phyloP scores from a whole-genome alignment of 352 stramenopile genomes.

The Pilasporangium apinafurcum region DNA sequence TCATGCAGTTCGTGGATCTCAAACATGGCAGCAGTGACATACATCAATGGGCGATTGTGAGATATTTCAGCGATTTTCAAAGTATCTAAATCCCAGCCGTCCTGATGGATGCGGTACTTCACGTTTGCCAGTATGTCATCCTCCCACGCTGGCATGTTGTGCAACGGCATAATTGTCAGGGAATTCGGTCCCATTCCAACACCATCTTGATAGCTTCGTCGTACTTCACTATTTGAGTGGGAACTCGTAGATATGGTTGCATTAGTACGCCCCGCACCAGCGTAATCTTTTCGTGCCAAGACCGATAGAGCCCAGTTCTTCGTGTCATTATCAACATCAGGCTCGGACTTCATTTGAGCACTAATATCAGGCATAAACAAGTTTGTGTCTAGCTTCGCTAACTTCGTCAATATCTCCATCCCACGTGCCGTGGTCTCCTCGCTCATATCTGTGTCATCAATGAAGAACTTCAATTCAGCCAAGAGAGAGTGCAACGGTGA shows the following conservation, averaged over 20 bases:
- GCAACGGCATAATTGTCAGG: slow-evolving; percentile 28
- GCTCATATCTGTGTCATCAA: slow-evolving; percentile 64
- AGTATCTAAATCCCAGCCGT: slow-evolving; percentile 70
- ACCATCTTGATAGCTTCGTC: slow-evolving; percentile 49
- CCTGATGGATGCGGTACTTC: slow-evolving; percentile 45
- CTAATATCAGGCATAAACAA: slow-evolving; percentile 77
- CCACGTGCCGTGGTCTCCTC: slow-evolving; percentile 44
- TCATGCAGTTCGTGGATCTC: slow-evolving; percentile 76
- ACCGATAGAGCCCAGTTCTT: slow-evolving; percentile 81
- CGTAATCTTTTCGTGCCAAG: slow-evolving; percentile 67
- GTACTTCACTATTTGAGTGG: slow-evolving; percentile 60
- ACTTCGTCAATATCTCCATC: slow-evolving; percentile 55
- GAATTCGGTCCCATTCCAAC: slow-evolving; percentile 15
- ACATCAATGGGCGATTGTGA: slow-evolving; percentile 64
- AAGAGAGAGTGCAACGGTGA: slow-evolving; percentile 67
- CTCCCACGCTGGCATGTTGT: slow-evolving; percentile 54
- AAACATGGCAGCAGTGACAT: slow-evolving; percentile 73
- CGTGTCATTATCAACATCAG: slow-evolving; percentile 73
- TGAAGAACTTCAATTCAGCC: slow-evolving; percentile 69
- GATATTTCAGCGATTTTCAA: slow-evolving; percentile 64
- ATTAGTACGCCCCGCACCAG: slow-evolving; percentile 36
- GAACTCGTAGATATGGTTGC: slow-evolving; percentile 60
- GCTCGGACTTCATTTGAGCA: slow-evolving; percentile 75
- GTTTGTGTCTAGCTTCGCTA: slow-evolving; percentile 76
- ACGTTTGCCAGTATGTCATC: slow-evolving; percentile 39